Evolutionary conservation across 164 flowering plant genomes (phyloP), one percentile per base, ranked within the genome.

Genomic region (Magnolia changhungtana): DNA sequence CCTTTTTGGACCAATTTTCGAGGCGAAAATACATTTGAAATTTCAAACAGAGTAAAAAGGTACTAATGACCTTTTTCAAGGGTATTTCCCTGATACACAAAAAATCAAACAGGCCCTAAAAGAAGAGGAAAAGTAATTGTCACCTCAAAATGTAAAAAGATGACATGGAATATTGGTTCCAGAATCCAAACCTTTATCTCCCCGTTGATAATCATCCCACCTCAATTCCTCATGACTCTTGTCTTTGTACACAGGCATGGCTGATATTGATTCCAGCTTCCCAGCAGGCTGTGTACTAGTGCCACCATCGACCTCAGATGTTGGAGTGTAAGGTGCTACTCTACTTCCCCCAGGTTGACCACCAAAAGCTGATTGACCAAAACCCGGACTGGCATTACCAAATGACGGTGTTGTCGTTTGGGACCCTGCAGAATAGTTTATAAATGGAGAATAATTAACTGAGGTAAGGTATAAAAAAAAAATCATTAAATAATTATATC

Each of bases 151-250:
- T 13, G 24, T n/a, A 7, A 19, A 64, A 64, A 64, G 19, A 9
- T n/a, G 67, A 64, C 10, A n/a, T 19, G n/a, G 10, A 64, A 7
- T 64, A 20, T 64, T 20, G 24, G 67, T 21, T 64, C 10, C 9
- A 66, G 67, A 19, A 49, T 19, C 21, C 61, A 55, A 76, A 96
- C 97, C 96, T 89, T 91, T 94, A 82, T 94, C 97, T 69, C 97
- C 97, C 82, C 76, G 76, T 79, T 96, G 99, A 78, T 91, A 96
- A 82, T 96, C 99, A 77, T 94, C 99, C 99, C 99, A 96, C 78
- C 98, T 86, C 67, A 96, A 90, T 79, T 96, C 99, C 80, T 96
- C 99, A 77, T 92, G 98, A 83, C 97, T 90, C 83, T 96, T 96
- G 27, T 91, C 97, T 81, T 90, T 96, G 86, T 92, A 94, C 7